A percentile compares a stretch with the other conserved stretches of the same genome.
These are phyloP conservation scores for Aureobasidium sp. DNA, from an alignment of 2,329 filamentous ascomycete species.

Conservation along the genomic window DNA sequence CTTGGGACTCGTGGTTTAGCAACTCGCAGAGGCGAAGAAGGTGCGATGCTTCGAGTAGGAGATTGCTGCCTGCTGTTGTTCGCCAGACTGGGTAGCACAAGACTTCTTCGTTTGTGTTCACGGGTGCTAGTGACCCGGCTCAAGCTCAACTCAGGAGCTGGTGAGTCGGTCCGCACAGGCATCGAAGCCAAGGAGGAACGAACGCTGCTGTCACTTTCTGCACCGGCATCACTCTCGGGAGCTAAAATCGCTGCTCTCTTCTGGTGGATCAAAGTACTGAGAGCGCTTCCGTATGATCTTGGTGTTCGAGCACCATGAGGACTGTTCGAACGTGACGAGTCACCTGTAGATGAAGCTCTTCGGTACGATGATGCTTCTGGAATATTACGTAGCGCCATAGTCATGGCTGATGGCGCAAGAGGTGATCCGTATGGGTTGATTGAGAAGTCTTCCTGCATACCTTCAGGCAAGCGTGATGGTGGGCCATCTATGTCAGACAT, in stretches of 20 bases:
- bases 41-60: slow-evolving; percentile 68
- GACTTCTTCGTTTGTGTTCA: slow-evolving; percentile 78
- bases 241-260: slow-evolving; percentile 62
- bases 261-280: slow-evolving; percentile 57
- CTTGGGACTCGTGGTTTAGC: slow-evolving; percentile 67
- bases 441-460: slow-evolving; percentile 12
- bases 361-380: slow-evolving; percentile 40
- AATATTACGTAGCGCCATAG: slow-evolving; percentile 48
- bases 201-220: slow-evolving; percentile 81
- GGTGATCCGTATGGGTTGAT: slow-evolving; percentile 16
- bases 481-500: slow-evolving; percentile 7
- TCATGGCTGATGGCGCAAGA: slow-evolving; percentile 51
- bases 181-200: slow-evolving; percentile 71
- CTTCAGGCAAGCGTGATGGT: not conserved
- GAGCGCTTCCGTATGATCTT: slow-evolving; percentile 61
- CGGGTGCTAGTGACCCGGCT: slow-evolving; percentile 69
- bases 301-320: slow-evolving; percentile 88
- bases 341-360: slow-evolving; percentile 55
- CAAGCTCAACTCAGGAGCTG: slow-evolving; percentile 75
- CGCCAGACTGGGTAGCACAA: slow-evolving; percentile 63
- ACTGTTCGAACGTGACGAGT: slow-evolving; percentile 80
- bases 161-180: slow-evolving; percentile 74
- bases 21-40: slow-evolving; percentile 72
- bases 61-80: slow-evolving; percentile 82
- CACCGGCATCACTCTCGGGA: slow-evolving; percentile 74